phyloP scores from a whole-genome alignment of 2,329 filamentous ascomycete species.

The Aspergillus chevalieri region DNA sequence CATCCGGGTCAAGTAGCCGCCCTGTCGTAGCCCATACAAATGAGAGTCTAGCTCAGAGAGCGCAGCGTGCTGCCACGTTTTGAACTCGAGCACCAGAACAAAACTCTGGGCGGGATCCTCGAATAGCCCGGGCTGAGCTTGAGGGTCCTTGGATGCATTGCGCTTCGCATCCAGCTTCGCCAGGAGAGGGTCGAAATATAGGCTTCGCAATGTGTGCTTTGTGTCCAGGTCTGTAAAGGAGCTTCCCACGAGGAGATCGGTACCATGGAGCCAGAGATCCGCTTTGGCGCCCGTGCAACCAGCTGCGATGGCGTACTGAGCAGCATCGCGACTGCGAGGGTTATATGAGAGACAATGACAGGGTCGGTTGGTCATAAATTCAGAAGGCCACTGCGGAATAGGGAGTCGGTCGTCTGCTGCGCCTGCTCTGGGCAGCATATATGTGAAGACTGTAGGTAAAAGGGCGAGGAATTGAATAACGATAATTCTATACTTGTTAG shows the following conservation, averaged over 20 bases:
- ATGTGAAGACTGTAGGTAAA: conserved; percentile 13
- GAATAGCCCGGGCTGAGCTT: conserved; percentile 1
- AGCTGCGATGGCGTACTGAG: conserved; percentile 15
- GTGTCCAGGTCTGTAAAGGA: conserved; percentile 5
- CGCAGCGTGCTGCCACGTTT: conserved; percentile 9
- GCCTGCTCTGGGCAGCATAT: conserved; percentile 7
- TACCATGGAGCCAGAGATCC: conserved; percentile 19
- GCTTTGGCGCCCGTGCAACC: conserved; percentile 23
- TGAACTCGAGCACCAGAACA: conserved; percentile 19
- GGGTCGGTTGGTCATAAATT: conserved; percentile 9
- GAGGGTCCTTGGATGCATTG: not conserved
- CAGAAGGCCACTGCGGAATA: conserved; percentile 9
- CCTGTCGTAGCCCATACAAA: conserved; percentile 13
- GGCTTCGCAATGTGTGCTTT: conserved; percentile 12
- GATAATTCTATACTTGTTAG: conserved; percentile 10
- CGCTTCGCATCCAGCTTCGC: conserved; percentile 9
- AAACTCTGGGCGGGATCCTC: conserved; percentile 11
- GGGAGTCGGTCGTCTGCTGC: not conserved
- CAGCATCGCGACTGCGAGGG: conserved; percentile 13
- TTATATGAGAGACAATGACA: conserved; percentile 17
- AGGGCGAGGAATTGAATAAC: conserved; percentile 15
- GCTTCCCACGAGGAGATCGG: conserved; percentile 17
- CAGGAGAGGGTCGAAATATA: conserved; percentile 20
- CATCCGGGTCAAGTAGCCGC: conserved; percentile 19
- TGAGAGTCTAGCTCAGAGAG: conserved; percentile 15